A percentile compares a stretch with the other conserved stretches of the same genome.
Evolutionary conservation across 768 basidiomycete genomes (phyloP).

Genomic region (Russula brevipes): DNA sequence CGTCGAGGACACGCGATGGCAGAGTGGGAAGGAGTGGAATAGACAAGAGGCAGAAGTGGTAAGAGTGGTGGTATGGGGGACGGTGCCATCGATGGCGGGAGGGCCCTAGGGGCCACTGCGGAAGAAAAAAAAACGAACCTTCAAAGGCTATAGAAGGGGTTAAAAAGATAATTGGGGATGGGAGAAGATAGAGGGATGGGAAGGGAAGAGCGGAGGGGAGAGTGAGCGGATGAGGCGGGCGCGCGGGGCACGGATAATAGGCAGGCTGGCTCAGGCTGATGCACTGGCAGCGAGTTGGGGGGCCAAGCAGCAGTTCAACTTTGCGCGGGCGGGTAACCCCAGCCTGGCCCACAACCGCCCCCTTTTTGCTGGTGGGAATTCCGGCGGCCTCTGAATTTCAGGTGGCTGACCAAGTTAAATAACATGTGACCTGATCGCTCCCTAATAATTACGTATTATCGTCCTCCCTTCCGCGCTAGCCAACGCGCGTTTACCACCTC

Average conservation of each 20-base stretch:
- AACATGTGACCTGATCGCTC: background rate
- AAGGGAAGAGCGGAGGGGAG: slow-evolving; percentile 12
- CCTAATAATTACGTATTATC: too few species aligned
- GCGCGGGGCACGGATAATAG: slow-evolving; percentile 20
- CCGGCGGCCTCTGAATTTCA: slow-evolving; percentile 10
- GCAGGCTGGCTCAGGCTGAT: slow-evolving; percentile 1
- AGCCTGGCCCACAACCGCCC: too few species aligned
- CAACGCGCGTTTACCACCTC: slow-evolving; percentile 77
- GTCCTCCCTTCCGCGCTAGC: slow-evolving; percentile 35
- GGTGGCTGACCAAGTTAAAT: slow-evolving; percentile 3
- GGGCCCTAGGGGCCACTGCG: background rate
- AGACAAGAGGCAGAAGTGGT: slow-evolving; percentile 7
- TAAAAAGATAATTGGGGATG: background rate
- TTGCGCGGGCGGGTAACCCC: slow-evolving; percentile 4
- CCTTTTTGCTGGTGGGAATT: slow-evolving; percentile 19
- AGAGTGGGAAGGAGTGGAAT: slow-evolving; percentile 10
- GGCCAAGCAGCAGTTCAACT: slow-evolving; percentile 21
- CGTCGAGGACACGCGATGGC: slow-evolving; percentile 34
- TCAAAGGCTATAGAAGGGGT: slow-evolving; percentile 1
- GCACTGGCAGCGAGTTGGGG: slow-evolving; percentile 14
- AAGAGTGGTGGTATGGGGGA: background rate
- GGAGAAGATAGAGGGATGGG: slow-evolving; percentile 6
- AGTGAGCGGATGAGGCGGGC: slow-evolving; percentile 16
- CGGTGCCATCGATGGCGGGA: slow-evolving; percentile 15
- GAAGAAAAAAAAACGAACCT: slow-evolving; percentile 8